A percentile compares a stretch with the other conserved stretches of the same genome.
Conservation (phyloP, 768 basidiomycete species). For the Lentinula aciculospora region DNA sequence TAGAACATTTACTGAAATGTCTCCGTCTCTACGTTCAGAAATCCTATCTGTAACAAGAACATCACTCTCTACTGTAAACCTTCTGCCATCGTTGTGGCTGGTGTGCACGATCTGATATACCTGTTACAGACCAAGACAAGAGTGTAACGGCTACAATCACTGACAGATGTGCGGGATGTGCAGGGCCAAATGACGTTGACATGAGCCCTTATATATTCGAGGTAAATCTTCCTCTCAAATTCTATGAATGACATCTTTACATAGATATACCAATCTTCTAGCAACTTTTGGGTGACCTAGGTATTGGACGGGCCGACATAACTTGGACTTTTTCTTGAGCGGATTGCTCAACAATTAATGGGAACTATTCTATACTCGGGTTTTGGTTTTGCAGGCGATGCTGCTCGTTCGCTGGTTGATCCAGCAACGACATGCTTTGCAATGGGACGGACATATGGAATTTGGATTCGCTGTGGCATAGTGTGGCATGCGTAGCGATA, state of each 20-base stretch:
- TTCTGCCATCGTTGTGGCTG: neutral
- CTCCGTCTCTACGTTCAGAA: constrained; percentile 6
- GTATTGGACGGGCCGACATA: neutral
- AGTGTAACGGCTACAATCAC: constrained; percentile 9
- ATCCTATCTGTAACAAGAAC: constrained; percentile 10
- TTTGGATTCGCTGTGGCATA: too few species aligned
- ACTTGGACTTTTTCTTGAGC: neutral
- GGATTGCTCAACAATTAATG: neutral
- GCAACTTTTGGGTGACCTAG: neutral
- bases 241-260: neutral
- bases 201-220: constrained; percentile 2
- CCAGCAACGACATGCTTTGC: neutral
- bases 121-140: constrained; percentile 6
- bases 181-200: constrained; percentile 7
- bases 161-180: constrained; percentile 10
- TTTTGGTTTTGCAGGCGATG: neutral
- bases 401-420: neutral
- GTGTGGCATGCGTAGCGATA: too few species aligned
- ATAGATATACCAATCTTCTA: neutral
- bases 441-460: too few species aligned
- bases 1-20: neutral
- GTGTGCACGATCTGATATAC: neutral
- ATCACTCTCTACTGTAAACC: constrained; percentile 4
- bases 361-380: neutral
- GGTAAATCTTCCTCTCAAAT: neutral